Percentiles rank a stretch among this genome's conserved stretches.
Conservation (phyloP, 2,329 filamentous ascomycete genomes). For the Penicillium sclerotigenum region DNA sequence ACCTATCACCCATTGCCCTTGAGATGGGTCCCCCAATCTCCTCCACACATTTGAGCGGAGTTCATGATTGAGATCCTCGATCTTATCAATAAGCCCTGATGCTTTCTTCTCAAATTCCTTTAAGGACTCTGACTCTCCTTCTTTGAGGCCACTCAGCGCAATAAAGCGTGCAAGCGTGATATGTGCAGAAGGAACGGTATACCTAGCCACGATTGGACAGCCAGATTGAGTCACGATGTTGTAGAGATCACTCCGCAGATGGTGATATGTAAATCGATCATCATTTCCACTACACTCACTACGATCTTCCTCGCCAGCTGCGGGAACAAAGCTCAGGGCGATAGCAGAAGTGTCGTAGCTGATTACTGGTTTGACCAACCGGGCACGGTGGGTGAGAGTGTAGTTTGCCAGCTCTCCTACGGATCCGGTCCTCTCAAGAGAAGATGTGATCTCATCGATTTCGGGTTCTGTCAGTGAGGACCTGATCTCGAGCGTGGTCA, state of each 20-base stretch:
- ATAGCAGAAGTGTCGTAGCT: constrained; percentile 83
- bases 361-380: constrained; percentile 76
- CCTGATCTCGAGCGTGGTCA: constrained; percentile 81
- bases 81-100: constrained; percentile 61
- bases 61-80: constrained; percentile 76
- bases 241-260: constrained; percentile 78
- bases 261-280: constrained; percentile 81
- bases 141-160: constrained; percentile 56
- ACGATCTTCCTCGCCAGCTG: constrained; percentile 57
- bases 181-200: constrained; percentile 85
- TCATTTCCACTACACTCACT: constrained; percentile 43
- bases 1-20: constrained; percentile 81
- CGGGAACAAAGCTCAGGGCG: constrained; percentile 82
- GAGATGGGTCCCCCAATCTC: constrained; percentile 35
- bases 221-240: constrained; percentile 59
- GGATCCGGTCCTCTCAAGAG: constrained; percentile 50
- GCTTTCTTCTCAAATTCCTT: constrained; percentile 51
- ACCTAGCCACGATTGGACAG: constrained; percentile 71
- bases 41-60: constrained; percentile 70
- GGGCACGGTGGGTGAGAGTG: constrained; percentile 63
- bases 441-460: constrained; percentile 60
- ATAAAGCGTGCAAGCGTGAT: constrained; percentile 84
- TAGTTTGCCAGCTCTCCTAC: constrained; percentile 63
- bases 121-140: constrained; percentile 24
- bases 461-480: constrained; percentile 70